Conservation (phyloP, 306 rosid species). For the Myrica gale region DNA sequence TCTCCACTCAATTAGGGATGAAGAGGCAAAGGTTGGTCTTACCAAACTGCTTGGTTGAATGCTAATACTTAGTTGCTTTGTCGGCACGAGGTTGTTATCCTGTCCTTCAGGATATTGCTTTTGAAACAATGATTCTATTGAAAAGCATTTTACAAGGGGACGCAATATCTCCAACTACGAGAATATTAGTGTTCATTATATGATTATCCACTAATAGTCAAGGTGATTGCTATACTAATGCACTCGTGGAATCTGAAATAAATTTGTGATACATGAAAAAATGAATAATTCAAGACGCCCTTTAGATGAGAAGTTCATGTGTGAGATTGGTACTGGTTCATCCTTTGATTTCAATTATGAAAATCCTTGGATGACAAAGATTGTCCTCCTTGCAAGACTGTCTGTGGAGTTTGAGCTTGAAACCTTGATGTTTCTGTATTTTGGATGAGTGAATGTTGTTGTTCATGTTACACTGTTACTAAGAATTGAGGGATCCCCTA, state of each 20-base stretch:
- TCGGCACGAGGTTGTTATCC: not conserved
- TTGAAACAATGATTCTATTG: not conserved
- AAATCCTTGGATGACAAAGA: not conserved
- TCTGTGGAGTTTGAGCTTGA: not conserved
- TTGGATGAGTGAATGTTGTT: not conserved
- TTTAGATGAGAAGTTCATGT: not conserved
- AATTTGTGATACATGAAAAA: not conserved
- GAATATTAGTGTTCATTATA: not conserved
- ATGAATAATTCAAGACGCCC: not conserved
- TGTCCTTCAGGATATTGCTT: not conserved
- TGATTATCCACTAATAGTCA: too few relatives aligned
- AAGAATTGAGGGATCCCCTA: not conserved
- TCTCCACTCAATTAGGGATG: conserved; percentile 74
- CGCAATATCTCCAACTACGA: not conserved
- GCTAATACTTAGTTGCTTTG: not conserved
- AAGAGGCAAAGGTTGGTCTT: conserved; percentile 67
- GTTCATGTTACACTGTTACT: not conserved
- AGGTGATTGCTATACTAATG: not conserved
- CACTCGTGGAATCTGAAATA: not conserved
- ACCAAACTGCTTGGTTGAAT: not conserved
- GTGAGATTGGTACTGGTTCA: not conserved
- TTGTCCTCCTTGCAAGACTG: not conserved
- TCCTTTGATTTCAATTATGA: not conserved
- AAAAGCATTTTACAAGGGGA: too few relatives aligned
- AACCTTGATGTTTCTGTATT: not conserved